Percentiles rank a stretch among this genome's conserved stretches.
Evolutionary conservation across 2,329 filamentous ascomycete species (phyloP).

Genomic region (Fusarium fracticaudum): DNA sequence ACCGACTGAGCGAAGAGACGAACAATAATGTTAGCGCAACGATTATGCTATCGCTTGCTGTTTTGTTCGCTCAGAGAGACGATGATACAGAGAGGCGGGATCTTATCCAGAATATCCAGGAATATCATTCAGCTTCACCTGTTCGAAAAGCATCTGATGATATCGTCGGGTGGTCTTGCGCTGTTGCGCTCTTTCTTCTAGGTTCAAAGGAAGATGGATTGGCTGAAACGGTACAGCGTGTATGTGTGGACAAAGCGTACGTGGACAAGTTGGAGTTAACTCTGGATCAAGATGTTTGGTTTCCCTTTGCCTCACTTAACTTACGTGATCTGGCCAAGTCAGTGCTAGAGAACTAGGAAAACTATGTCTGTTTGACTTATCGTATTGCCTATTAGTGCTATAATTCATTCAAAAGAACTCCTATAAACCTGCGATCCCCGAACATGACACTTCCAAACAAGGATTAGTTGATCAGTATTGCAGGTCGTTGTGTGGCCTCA

Average conservation of each 20-base stretch:
- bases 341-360: neutral
- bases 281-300: neutral
- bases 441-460: too few species aligned
- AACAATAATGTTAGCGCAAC: neutral
- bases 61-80: neutral
- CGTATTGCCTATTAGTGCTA: too few species aligned
- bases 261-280: neutral
- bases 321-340: neutral
- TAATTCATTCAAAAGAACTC: too few species aligned
- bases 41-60: neutral
- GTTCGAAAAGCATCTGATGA: neutral
- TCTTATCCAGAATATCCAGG: neutral
- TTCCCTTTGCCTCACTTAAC: fast-evolving
- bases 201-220: neutral
- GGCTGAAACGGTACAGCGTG: neutral
- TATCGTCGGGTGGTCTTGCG: neutral
- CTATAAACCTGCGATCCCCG: too few species aligned
- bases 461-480: fast-evolving
- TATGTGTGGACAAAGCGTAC: neutral
- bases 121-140: too few species aligned
- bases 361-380: fast-evolving
- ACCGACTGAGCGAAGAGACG: neutral
- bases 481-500: too few species aligned
- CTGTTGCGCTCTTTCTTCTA: neutral
- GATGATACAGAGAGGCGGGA: neutral